Conservation (phyloP, 768 basidiomycete genomes). For the Leccinellum rugosiceps region DNA sequence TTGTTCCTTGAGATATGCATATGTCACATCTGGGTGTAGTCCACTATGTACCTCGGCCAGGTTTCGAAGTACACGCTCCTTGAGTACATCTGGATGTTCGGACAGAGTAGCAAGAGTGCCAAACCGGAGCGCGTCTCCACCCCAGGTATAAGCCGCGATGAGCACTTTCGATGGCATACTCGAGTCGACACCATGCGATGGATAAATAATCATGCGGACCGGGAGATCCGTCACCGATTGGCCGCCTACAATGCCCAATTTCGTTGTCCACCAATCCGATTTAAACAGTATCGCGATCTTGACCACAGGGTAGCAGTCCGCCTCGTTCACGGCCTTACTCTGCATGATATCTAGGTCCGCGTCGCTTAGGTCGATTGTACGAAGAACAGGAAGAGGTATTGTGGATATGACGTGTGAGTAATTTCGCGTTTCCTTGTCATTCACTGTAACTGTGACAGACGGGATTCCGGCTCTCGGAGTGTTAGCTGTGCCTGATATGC, state of each 20-base stretch:
- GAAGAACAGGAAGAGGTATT: constrained; percentile 3
- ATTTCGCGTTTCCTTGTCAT: constrained; percentile 2
- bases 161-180: constrained; percentile 8
- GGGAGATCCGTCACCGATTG: constrained; percentile 11
- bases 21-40: too few species aligned
- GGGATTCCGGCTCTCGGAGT: background rate
- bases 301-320: background rate
- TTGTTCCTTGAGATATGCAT: too few species aligned
- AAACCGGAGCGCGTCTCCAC: background rate
- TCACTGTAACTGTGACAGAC: constrained; percentile 7
- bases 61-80: too few species aligned
- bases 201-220: constrained; percentile 7
- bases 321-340: constrained; percentile 4
- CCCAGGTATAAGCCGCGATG: background rate
- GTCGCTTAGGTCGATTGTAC: background rate
- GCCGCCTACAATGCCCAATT: too few species aligned
- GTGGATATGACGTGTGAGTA: constrained; percentile 12
- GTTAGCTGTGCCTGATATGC: background rate
- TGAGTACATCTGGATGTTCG: too few species aligned
- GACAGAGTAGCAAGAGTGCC: background rate
- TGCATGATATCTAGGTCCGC: constrained; percentile 7
- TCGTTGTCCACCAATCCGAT: constrained; percentile 12
- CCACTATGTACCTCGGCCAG: too few species aligned
- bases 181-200: constrained; percentile 6
- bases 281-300: constrained; percentile 12